Conservation (phyloP, 176 grass and related monocot genomes). For the Poa annua region DNA sequence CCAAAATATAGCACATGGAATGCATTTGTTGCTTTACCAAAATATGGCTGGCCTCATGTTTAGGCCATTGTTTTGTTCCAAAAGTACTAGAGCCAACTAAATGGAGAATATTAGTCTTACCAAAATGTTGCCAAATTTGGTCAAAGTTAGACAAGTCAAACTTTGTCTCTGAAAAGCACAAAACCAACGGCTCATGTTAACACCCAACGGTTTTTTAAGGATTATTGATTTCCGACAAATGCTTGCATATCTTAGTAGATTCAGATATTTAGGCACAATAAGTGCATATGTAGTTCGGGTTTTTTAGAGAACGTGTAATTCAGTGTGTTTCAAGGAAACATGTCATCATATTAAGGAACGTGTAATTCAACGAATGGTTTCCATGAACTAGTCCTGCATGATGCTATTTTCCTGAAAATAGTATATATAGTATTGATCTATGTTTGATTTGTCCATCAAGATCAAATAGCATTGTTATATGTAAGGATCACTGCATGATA, state of each 20-base stretch:
- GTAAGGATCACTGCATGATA: not conserved
- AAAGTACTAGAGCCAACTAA: not conserved
- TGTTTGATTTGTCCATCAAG: slow-evolving; percentile 33
- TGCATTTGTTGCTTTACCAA: not conserved
- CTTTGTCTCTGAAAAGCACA: not conserved
- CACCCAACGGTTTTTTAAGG: slow-evolving; percentile 22
- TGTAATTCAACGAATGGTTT: not conserved
- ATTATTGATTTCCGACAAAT: not conserved
- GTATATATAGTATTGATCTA: not conserved
- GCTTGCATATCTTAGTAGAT: slow-evolving; percentile 8
- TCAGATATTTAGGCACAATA: slow-evolving; percentile 12
- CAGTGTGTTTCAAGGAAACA: not conserved
- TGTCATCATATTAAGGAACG: not conserved
- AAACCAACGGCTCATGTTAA: not conserved
- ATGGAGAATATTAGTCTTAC: not conserved
- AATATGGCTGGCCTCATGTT: not conserved
- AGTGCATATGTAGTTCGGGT: too few relatives aligned
- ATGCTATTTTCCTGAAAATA: slow-evolving; percentile 15
- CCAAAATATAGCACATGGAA: not conserved
- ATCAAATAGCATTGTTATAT: slow-evolving; percentile 18
- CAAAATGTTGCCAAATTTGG: not conserved
- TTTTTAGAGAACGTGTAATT: not conserved
- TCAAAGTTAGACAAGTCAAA: slow-evolving; percentile 8
- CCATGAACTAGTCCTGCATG: not conserved
- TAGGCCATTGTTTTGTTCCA: not conserved